Evolutionary conservation across 148 eudicot species (phyloP), one percentile per base, ranked within the genome.

Genomic region (Rheum nobile): DNA sequence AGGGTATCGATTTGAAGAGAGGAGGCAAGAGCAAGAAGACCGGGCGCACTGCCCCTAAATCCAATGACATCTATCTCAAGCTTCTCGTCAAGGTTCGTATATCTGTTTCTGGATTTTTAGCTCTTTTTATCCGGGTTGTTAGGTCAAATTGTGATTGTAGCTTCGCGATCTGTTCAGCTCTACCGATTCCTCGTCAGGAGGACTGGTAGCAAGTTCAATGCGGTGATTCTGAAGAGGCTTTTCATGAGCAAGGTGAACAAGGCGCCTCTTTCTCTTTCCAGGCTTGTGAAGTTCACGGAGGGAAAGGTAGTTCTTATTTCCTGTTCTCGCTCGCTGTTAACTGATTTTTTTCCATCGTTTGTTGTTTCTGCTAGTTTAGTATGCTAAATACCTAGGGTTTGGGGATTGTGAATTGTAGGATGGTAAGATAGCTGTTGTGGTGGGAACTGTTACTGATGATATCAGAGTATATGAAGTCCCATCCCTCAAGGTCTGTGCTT

Each of bases 211-310:
- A 87, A 85, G 29, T 93, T 93, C 86, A 88, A 93, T 83, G 97
- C 88, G 1, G 92, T 89, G 72, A 69, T 93, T 8, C 71, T 93
- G 80, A 93, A 93, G 91, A 79, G 95, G 81, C 80, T 93, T 10
- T 93, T 93, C 71, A 93, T 93, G 98, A 89, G 95, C 86, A 93
- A 89, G 84, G 80, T 82, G 63, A 91, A 93, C 84, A 93, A 83
- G 83, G 81, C 98, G 6, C 97, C 98, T 0, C 79, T 91, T 7
- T 91, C 97, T 32, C 93, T 93, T 28, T 91, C 97, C 13, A 84
- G 92, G 22, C 86, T 93, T 44, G 74, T 83, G 19, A 80, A 82
- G 75, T 89, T 77, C 87, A 91, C 83, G 85, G 71, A 79, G 57
- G 91, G 89, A 61, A 93, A 93, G 98, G 98, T 93, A 78, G 11